Base-by-base conservation (phyloP, 192 early-diverging fungal species). In the Backusella mclennaniae region DNA sequence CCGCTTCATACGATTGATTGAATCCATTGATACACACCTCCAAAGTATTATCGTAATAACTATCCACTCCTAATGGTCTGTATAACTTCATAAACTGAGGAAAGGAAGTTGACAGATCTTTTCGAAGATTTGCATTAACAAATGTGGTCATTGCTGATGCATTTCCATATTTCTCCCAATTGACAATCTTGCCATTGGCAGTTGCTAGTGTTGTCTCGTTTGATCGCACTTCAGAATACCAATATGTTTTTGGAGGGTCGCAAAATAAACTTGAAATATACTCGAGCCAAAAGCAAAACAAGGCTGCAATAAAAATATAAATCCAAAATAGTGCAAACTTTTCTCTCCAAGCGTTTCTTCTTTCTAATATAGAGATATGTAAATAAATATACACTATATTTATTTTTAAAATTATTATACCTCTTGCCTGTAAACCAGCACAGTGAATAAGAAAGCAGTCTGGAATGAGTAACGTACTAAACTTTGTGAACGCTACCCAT, bases 231-330 rank as follows among this genome's bases (percentile, higher is more conserved):
- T 56, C 36, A 21, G 17, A 56, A 38, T 67, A 80, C n/a, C 67
- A 21, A 63, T 77, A 75, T 1, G 69, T 73, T 41, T 75, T 72
- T 66, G 76, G 68, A 36, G 76, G 71, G n/a, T 80, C 76, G 38
- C 82, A 84, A 73, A 84, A 84, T 19, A 80, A 49, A 12, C 53
- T 71, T 36, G 79, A 69, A 15, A 80, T 53, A 39, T 77, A 78
- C 75, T 84, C 82, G 6, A 84, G 69, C 79, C 78, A 80, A 26
- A 84, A 71, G 23, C 73, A 73, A 67, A 84, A 71, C 6, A 84
- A 36, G 7, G 44, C 76, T 9, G 73, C 74, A 23, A 75, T 26
- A 3, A 69, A 21, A 8, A 75, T 41, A 46, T 78, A 76, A 6
- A 73, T 19, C n/a, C 71, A 39, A 11, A 77, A 71, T 15, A 75